phyloP scores from a whole-genome alignment of 176 grass and related monocot species.

The Pontederia crassipes region DNA sequence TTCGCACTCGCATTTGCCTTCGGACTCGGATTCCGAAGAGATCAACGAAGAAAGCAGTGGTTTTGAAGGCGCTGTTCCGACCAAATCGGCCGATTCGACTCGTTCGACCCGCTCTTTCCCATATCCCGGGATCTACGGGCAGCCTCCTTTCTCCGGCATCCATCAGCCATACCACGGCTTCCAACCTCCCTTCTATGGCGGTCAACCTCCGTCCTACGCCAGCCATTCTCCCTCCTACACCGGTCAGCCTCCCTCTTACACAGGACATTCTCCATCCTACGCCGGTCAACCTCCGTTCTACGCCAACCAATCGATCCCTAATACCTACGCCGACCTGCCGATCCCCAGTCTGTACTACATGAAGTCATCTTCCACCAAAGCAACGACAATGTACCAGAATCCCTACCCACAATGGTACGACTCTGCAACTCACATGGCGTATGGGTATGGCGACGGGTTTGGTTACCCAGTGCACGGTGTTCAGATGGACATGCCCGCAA shows the following conservation, averaged over 20 bases:
- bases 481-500: background rate
- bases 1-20: background rate
- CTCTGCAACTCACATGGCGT: conserved; percentile 18
- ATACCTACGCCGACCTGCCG: background rate
- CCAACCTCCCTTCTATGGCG: too few relatives aligned
- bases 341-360: conserved; percentile 63
- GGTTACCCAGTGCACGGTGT: conserved; percentile 40
- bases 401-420: conserved; percentile 34
- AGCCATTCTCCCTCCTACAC: too few relatives aligned
- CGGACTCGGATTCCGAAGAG: conserved; percentile 10
- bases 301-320: too few relatives aligned
- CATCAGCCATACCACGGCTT: background rate
- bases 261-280: background rate
- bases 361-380: conserved; percentile 37
- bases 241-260: background rate
- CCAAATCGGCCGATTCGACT: conserved; percentile 20
- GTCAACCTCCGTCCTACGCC: too few relatives aligned
- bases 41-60: conserved; percentile 2
- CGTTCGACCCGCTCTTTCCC: conserved; percentile 21
- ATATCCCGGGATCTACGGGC: background rate
- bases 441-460: conserved; percentile 21
- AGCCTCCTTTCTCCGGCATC: too few relatives aligned
- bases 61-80: conserved; percentile 2
- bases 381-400: conserved; percentile 69
- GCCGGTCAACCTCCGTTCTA: too few relatives aligned